A percentile compares a stretch with the other conserved stretches of the same genome.
Conservation (phyloP, 2,329 filamentous ascomycete genomes). For the Ophiocordyceps unilateralis region DNA sequence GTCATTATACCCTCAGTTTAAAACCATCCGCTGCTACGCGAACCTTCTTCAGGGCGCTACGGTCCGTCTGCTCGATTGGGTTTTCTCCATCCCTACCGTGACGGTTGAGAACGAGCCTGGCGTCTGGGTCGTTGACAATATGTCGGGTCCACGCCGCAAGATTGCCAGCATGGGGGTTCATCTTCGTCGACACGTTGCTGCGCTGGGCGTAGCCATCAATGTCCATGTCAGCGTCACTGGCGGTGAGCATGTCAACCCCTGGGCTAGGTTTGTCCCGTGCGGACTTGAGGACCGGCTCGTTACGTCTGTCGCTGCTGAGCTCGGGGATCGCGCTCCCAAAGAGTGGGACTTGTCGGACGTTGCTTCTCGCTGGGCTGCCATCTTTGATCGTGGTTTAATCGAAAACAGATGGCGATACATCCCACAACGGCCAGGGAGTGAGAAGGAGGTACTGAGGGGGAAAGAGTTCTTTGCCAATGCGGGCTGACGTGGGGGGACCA, state of each 20-base stretch:
- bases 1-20: slow-evolving; percentile 35
- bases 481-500: neutral
- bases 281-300: slow-evolving; percentile 65
- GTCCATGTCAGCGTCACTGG: slow-evolving; percentile 39
- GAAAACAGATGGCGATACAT: slow-evolving; percentile 4
- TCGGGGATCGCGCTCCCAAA: slow-evolving; percentile 7
- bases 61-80: slow-evolving; percentile 39
- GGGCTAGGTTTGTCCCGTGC: slow-evolving; percentile 70
- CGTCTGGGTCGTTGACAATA: slow-evolving; percentile 46
- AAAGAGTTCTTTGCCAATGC: neutral
- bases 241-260: slow-evolving; percentile 26
- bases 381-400: slow-evolving; percentile 17
- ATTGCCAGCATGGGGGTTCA: slow-evolving; percentile 90
- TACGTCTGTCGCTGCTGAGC: slow-evolving; percentile 51
- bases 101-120: slow-evolving; percentile 62
- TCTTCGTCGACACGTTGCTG: slow-evolving; percentile 64
- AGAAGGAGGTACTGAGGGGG: neutral
- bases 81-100: slow-evolving; percentile 40
- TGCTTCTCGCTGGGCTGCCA: slow-evolving; percentile 14
- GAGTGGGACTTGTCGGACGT: slow-evolving; percentile 12
- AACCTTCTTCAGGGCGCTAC: slow-evolving; percentile 61
- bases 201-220: slow-evolving; percentile 72
- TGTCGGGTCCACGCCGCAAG: slow-evolving; percentile 34
- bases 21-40: slow-evolving; percentile 63
- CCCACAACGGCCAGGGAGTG: neutral